Conservation (phyloP, 306 rosid genomes). For the Cucumis cinereus region DNA sequence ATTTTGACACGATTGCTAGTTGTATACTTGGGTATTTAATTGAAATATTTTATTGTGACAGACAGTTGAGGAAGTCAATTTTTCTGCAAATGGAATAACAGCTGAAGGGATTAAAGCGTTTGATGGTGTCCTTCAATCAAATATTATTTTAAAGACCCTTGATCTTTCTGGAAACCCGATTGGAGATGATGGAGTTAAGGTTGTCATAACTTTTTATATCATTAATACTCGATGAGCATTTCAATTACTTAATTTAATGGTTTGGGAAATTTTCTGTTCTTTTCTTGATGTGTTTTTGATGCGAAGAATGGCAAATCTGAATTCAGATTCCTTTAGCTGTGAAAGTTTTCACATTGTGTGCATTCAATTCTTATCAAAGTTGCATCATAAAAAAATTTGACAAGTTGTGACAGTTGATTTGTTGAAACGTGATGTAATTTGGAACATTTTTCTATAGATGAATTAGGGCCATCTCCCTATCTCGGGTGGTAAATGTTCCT, state of each 20-base stretch:
- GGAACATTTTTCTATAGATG: background rate
- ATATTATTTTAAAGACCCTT: conserved; percentile 64
- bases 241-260: background rate
- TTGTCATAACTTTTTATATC: conserved; percentile 16
- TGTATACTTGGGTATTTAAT: background rate
- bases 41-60: conserved; percentile 18
- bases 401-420: background rate
- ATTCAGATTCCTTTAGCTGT: background rate
- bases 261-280: background rate
- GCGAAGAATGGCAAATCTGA: background rate
- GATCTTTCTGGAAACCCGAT: conserved; percentile 92
- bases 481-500: background rate
- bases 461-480: background rate
- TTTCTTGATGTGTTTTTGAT: background rate
- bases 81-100: conserved; percentile 97
- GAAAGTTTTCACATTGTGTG: background rate
- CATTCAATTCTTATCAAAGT: background rate
- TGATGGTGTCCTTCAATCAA: conserved; percentile 93
- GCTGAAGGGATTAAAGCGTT: conserved; percentile 81
- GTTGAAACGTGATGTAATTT: background rate
- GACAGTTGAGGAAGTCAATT: conserved; percentile 86
- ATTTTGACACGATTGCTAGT: background rate
- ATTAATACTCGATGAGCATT: background rate
- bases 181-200: conserved; percentile 97
- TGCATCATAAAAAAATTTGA: background rate